Evolutionary conservation across 768 basidiomycete genomes (phyloP).

Genomic region (Hygrophorus russula): DNA sequence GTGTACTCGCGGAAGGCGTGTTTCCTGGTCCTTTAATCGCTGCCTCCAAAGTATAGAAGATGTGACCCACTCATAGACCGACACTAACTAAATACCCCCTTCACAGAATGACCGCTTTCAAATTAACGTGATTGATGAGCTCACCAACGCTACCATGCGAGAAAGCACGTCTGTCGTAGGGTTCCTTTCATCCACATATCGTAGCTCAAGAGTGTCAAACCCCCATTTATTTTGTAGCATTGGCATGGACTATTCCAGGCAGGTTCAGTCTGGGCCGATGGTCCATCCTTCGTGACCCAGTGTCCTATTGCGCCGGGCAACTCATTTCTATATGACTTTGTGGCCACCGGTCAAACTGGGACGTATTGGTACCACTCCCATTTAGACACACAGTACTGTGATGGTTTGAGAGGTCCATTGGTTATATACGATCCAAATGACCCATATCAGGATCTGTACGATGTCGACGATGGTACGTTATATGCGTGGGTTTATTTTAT

Average conservation of each 20-base stretch:
- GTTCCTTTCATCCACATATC: neutral
- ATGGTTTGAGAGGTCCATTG: slow-evolving; percentile 31
- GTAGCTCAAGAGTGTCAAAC: neutral
- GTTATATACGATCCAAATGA: slow-evolving; percentile 36
- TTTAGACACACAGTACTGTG: slow-evolving; percentile 18
- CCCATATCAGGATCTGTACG: slow-evolving; percentile 29
- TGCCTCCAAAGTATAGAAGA: slow-evolving; percentile 20
- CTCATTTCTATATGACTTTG: slow-evolving; percentile 31
- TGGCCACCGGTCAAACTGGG: slow-evolving; percentile 25
- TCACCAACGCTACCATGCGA: slow-evolving; percentile 26
- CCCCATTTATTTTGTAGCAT: slow-evolving; percentile 12
- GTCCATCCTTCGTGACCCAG: slow-evolving; percentile 16
- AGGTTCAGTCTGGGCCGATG: slow-evolving; percentile 22
- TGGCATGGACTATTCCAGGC: slow-evolving; percentile 24
- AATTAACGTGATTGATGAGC: slow-evolving; percentile 28
- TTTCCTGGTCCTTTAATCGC: slow-evolving; percentile 23
- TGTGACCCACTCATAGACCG: neutral
- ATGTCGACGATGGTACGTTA: slow-evolving; percentile 31
- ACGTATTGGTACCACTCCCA: slow-evolving; percentile 32
- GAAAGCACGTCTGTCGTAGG: slow-evolving; percentile 29
- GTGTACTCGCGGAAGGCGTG: slow-evolving; percentile 19
- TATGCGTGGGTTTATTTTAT: neutral
- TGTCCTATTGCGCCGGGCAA: slow-evolving; percentile 31
- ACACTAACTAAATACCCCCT: neutral
- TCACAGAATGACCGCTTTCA: slow-evolving; percentile 25